Conservation (phyloP, 2,329 filamentous ascomycete species). For the Exophiala sp. region DNA sequence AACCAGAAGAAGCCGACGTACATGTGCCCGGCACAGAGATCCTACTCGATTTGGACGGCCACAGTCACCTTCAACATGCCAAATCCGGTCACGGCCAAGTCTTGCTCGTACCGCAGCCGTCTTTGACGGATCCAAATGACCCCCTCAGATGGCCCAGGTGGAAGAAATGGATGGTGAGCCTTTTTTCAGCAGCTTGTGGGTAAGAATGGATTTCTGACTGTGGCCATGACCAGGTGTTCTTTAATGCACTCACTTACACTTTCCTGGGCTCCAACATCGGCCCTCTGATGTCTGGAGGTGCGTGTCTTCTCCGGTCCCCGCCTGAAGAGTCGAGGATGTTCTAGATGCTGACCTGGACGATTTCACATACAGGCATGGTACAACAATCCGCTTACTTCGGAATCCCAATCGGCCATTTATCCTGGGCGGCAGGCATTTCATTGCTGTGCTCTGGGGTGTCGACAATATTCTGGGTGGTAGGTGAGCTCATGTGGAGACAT, state of each 20-base stretch:
- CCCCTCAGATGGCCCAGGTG: background rate
- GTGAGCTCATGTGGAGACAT: background rate
- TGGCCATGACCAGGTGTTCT: background rate
- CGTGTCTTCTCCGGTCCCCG: background rate
- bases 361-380: background rate
- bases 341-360: background rate
- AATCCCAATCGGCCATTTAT: background rate
- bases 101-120: slow-evolving; percentile 1
- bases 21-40: slow-evolving; percentile 1
- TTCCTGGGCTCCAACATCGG: background rate
- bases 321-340: too few relatives aligned
- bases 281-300: background rate
- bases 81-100: background rate
- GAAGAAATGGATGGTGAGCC: slow-evolving; percentile 4
- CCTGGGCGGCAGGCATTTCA: background rate
- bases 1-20: background rate
- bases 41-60: background rate
- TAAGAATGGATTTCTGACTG: background rate
- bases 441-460: background rate
- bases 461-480: background rate
- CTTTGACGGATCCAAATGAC: slow-evolving; percentile 2
- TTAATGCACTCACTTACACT: background rate
- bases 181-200: background rate
- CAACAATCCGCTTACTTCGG: slow-evolving; percentile 1
- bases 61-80: slow-evolving; percentile 1